A percentile compares a stretch with the other conserved stretches of the same genome.
Evolutionary conservation across 805 yeast species (phyloP).

Genomic region (Nadsonia fulvescens): DNA sequence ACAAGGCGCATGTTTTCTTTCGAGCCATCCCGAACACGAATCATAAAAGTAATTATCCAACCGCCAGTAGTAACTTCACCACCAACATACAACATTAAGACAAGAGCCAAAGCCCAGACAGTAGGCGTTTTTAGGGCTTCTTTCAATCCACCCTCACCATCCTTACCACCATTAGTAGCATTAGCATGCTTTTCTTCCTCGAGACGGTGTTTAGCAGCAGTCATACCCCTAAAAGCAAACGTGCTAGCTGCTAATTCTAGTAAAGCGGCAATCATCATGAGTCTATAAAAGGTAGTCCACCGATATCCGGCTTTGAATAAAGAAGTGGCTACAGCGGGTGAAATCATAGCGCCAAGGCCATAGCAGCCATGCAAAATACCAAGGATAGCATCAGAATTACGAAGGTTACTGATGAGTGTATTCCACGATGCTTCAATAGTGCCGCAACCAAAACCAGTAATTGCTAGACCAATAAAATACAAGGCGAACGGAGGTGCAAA

Average conservation of each 20-base stretch:
- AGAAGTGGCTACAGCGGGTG: constrained; percentile 47
- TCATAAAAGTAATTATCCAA: constrained; percentile 49
- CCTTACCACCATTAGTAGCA: background rate
- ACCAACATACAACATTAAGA: constrained; percentile 47
- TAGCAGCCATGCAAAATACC: constrained; percentile 51
- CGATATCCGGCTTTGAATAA: constrained; percentile 29
- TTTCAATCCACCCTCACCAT: constrained; percentile 1
- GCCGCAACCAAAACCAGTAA: too few relatives aligned
- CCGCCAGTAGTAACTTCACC: constrained; percentile 54
- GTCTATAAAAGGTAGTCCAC: constrained; percentile 39
- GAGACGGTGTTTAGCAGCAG: constrained; percentile 6
- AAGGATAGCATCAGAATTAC: constrained; percentile 23
- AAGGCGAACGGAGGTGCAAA: constrained; percentile 24
- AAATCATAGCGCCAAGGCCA: constrained; percentile 54
- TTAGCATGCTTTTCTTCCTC: constrained; percentile 2
- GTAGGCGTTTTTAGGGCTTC: constrained; percentile 6
- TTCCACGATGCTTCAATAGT: too few relatives aligned
- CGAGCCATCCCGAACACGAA: constrained; percentile 33
- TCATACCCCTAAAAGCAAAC: constrained; percentile 26
- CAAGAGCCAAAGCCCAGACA: constrained; percentile 30
- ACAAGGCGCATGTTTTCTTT: constrained; percentile 36
- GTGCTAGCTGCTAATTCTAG: constrained; percentile 19
- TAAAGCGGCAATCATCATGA: constrained; percentile 26
- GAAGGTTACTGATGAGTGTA: too few relatives aligned
- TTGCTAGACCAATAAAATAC: too few relatives aligned